Evolutionary conservation across 2,329 filamentous ascomycete genomes (phyloP).

Genomic region (Aspergillus alliaceus): DNA sequence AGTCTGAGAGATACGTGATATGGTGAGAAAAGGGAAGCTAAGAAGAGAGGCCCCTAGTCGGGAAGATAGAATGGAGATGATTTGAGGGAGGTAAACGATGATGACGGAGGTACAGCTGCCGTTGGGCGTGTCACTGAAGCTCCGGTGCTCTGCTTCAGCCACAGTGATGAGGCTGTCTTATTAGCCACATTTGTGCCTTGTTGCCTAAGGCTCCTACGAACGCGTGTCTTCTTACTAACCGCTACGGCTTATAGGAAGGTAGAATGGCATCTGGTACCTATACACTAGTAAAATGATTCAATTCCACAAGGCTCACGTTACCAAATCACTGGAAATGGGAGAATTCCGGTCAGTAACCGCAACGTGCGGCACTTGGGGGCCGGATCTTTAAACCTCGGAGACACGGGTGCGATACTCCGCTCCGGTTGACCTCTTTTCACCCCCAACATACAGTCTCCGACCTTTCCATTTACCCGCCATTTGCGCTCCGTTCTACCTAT

Average conservation of each 20-base stretch:
- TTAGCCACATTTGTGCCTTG: not conserved
- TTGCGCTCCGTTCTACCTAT: slow-evolving; percentile 17
- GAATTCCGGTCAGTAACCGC: not conserved
- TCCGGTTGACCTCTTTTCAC: slow-evolving; percentile 20
- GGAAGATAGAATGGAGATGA: not conserved
- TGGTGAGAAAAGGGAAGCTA: not conserved
- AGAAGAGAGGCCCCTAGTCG: not conserved
- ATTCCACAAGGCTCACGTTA: not conserved
- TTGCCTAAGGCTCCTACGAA: not conserved
- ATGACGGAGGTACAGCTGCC: not conserved
- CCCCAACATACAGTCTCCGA: slow-evolving; percentile 20
- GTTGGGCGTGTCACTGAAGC: not conserved
- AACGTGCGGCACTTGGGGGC: not conserved
- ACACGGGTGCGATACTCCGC: slow-evolving; percentile 23
- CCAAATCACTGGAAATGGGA: not conserved
- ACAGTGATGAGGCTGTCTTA: not conserved
- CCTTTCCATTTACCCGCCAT: slow-evolving; percentile 31
- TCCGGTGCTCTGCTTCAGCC: not conserved
- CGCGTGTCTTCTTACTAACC: not conserved
- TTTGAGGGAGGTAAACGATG: not conserved
- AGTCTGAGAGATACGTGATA: not conserved
- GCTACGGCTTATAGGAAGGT: not conserved
- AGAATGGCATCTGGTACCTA: not conserved
- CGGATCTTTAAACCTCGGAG: slow-evolving; percentile 29
- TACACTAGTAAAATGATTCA: too few relatives aligned